These are phyloP conservation scores for Pachysandra terminalis DNA, from an alignment of 164 flowering plant species.

Conservation along the genomic window DNA sequence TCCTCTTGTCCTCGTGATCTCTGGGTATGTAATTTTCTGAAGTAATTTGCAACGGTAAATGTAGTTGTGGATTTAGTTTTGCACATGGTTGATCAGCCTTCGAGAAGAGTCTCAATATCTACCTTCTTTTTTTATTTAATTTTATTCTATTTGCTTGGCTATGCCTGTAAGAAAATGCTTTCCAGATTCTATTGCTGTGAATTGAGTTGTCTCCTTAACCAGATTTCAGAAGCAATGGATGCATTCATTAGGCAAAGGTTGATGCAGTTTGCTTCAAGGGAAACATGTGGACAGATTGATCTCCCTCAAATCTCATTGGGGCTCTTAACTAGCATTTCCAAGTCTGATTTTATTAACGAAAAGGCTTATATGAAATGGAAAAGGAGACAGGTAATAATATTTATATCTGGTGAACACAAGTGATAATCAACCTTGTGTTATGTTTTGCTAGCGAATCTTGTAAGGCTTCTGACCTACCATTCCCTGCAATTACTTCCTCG, in stretches of 20 bases:
- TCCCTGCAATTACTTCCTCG: constrained; percentile 9
- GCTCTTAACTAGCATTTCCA: constrained; percentile 47
- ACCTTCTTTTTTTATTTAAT: not conserved
- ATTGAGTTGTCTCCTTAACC: constrained; percentile 7
- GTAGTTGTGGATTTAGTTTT: not conserved
- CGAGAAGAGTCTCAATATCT: not conserved
- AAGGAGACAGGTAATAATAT: constrained; percentile 54
- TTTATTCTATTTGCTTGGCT: not conserved
- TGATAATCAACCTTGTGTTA: constrained; percentile 1
- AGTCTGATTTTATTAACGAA: constrained; percentile 52
- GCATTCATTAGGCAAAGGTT: constrained; percentile 47
- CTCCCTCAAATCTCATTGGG: constrained; percentile 55
- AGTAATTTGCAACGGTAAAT: not conserved
- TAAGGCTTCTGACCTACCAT: not conserved
- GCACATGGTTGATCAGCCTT: not conserved
- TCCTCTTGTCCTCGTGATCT: not conserved
- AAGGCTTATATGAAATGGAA: constrained; percentile 72
- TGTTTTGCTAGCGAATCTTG: not conserved
- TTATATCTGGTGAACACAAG: too few relatives aligned
- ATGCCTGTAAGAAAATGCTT: not conserved
- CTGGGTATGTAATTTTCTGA: not conserved
- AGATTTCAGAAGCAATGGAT: constrained; percentile 81
- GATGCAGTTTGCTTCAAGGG: constrained; percentile 39
- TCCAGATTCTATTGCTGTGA: not conserved
- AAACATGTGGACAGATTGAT: constrained; percentile 35